Percentiles rank a stretch among this genome's conserved stretches.
phyloP scores from a whole-genome alignment of 345 rosid species.

The Eucalyptus victrix region DNA sequence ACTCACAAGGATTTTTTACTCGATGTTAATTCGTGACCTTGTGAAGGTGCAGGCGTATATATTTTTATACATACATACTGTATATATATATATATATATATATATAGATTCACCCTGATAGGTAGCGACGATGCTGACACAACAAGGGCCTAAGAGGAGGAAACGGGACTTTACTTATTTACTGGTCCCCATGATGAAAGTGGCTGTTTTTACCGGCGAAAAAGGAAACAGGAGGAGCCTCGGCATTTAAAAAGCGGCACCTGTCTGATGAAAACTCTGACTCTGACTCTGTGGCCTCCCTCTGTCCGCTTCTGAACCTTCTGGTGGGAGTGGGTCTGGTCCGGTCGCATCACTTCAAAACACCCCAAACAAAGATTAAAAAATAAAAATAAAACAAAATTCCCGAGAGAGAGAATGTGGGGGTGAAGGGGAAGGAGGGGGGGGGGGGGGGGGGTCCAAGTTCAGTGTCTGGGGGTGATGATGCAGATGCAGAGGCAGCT shows the following conservation, averaged over 20 bases:
- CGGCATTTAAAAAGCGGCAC: neutral
- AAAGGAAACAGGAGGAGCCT: neutral
- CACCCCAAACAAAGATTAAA: too few relatives aligned
- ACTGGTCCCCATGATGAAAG: neutral
- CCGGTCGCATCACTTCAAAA: neutral
- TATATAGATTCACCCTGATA: neutral
- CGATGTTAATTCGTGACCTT: neutral
- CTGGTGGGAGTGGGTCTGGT: slow-evolving; percentile 10
- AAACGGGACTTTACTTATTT: neutral
- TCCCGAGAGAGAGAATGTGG: neutral
- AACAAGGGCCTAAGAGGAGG: neutral
- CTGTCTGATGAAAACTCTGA: neutral
- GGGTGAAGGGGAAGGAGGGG: neutral
- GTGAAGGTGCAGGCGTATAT: neutral
- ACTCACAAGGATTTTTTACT: neutral
- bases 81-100: too few relatives aligned
- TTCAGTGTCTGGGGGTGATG: neutral
- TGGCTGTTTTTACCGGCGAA: neutral
- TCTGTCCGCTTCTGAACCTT: slow-evolving; percentile 1
- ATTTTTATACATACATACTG: fast-evolving
- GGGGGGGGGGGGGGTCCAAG: neutral
- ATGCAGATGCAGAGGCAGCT: neutral
- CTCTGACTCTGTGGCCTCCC: neutral
- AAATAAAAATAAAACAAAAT: neutral
- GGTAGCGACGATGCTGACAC: neutral